Evolutionary conservation across 164 flowering plant species (phyloP).

Genomic region (Annona squamosa): DNA sequence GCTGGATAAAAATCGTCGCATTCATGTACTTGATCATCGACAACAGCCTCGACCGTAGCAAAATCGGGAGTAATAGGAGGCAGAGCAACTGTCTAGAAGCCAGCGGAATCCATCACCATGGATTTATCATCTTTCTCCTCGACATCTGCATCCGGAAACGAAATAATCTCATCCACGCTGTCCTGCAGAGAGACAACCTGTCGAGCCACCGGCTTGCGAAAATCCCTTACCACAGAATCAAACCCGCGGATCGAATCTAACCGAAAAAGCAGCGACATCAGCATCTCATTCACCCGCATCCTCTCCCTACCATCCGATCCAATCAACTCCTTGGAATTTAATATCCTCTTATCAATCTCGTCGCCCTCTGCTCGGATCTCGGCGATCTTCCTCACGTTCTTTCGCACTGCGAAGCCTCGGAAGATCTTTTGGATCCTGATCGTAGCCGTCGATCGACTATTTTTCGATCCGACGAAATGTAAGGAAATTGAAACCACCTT

Average conservation of each 20-base stretch:
- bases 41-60: no score
- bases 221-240: slow-evolving; percentile 50
- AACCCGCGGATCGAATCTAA: slow-evolving; percentile 61
- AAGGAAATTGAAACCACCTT: slow-evolving; percentile 52
- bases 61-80: no score
- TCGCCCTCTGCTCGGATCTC: slow-evolving; percentile 33
- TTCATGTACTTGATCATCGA: no score
- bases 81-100: no score
- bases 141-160: background rate
- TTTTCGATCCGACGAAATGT: slow-evolving; percentile 29
- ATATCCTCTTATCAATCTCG: slow-evolving; percentile 38
- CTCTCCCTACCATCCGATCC: slow-evolving; percentile 42
- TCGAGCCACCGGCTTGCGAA: slow-evolving; percentile 48
- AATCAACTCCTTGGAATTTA: slow-evolving; percentile 28
- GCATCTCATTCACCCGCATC: slow-evolving; percentile 46
- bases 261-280: slow-evolving; percentile 54
- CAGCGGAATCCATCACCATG: no score
- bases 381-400: slow-evolving; percentile 40
- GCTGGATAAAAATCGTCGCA: no score
- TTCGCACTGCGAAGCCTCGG: slow-evolving; percentile 55
- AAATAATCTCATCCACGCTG: slow-evolving; percentile 29
- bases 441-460: slow-evolving; percentile 27
- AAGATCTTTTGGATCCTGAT: slow-evolving; percentile 59
- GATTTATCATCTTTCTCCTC: no score
- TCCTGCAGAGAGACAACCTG: slow-evolving; percentile 65